These are phyloP conservation scores for Paecilomyces formosus DNA, from an alignment of 2,329 filamentous ascomycete genomes.

Conservation along the genomic window DNA sequence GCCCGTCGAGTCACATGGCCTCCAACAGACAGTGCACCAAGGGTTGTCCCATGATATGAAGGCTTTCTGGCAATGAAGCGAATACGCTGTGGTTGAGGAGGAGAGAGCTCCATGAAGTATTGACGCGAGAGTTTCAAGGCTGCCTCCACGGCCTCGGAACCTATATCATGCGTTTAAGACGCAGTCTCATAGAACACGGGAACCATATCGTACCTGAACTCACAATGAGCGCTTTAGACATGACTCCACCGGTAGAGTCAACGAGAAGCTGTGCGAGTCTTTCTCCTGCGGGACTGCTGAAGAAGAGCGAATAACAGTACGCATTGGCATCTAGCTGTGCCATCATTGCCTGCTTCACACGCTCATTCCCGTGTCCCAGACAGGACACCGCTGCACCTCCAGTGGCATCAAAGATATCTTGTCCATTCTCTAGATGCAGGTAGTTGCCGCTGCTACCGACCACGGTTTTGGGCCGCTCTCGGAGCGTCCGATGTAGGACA, in stretches of 20 bases:
- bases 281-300: conserved; percentile 45
- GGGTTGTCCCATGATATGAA: conserved; percentile 62
- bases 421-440: conserved; percentile 42
- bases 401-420: conserved; percentile 59
- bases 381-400: conserved; percentile 65
- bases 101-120: conserved; percentile 51
- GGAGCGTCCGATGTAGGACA: conserved; percentile 45
- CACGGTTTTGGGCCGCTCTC: conserved; percentile 35
- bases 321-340: conserved; percentile 50
- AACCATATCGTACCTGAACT: conserved; percentile 41
- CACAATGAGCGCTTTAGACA: conserved; percentile 49
- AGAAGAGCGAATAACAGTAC: conserved; percentile 53
- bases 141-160: conserved; percentile 60
- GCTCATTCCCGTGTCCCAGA: conserved; percentile 57
- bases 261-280: conserved; percentile 42
- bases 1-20: conserved; percentile 53
- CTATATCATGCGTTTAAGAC: conserved; percentile 21
- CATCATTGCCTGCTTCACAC: conserved; percentile 53
- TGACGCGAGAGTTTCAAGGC: conserved; percentile 59
- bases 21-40: conserved; percentile 60
- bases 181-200: neutral
- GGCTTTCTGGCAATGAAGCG: conserved; percentile 56
- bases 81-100: conserved; percentile 44
- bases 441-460: conserved; percentile 40
- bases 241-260: conserved; percentile 42